phyloP scores from a whole-genome alignment of 2,329 filamentous ascomycete species.

The Aspergillus proliferans region DNA sequence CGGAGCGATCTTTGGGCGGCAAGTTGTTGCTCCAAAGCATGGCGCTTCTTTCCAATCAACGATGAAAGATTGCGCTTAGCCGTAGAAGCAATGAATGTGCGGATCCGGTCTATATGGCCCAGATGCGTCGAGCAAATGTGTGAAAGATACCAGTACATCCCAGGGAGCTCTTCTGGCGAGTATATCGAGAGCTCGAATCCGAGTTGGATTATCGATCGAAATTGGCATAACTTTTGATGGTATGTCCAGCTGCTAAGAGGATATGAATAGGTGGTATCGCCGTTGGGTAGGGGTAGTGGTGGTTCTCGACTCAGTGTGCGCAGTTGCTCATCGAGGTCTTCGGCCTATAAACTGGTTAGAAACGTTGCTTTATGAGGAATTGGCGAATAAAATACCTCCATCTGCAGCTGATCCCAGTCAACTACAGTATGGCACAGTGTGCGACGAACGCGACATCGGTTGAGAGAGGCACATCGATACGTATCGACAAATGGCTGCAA shows the following conservation, averaged over 20 bases:
- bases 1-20: constrained; percentile 37
- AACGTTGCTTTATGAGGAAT: neutral
- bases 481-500: constrained; percentile 74
- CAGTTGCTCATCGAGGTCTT: constrained; percentile 66
- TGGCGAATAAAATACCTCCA: constrained; percentile 50
- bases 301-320: constrained; percentile 57
- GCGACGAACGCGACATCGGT: constrained; percentile 80
- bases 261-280: constrained; percentile 58
- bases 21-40: constrained; percentile 20
- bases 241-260: constrained; percentile 85
- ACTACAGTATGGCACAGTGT: constrained; percentile 78
- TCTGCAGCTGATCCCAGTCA: constrained; percentile 78
- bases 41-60: constrained; percentile 9
- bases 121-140: constrained; percentile 63
- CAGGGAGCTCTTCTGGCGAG: constrained; percentile 71
- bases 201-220: constrained; percentile 81
- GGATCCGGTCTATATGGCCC: constrained; percentile 67
- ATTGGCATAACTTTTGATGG: constrained; percentile 79
- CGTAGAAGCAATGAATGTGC: constrained; percentile 51
- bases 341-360: constrained; percentile 37
- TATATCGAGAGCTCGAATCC: constrained; percentile 94
- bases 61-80: constrained; percentile 20
- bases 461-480: constrained; percentile 79
- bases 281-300: constrained; percentile 48
- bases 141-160: constrained; percentile 88